phyloP scores from a whole-genome alignment of 2,329 filamentous ascomycete genomes.

The Fusarium heterosporum region DNA sequence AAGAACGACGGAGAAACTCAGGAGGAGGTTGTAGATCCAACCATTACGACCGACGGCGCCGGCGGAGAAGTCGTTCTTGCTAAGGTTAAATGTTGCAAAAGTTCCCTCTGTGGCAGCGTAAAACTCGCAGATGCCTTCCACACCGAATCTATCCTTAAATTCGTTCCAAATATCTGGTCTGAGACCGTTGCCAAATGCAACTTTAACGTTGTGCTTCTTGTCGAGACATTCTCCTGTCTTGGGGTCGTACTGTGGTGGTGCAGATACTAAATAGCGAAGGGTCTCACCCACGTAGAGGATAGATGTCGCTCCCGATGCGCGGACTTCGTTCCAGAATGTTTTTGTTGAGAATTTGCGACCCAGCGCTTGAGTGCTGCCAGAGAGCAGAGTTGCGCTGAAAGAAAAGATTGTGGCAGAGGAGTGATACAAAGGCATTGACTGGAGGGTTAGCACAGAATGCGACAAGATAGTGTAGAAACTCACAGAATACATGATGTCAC shows the following conservation, averaged over 20 bases:
- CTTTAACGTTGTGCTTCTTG: conserved; percentile 75
- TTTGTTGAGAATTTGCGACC: conserved; percentile 82
- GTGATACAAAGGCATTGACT: conserved; percentile 93
- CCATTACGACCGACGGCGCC: conserved; percentile 84
- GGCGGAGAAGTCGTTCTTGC: conserved; percentile 76
- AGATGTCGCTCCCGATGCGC: conserved; percentile 76
- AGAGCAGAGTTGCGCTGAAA: conserved; percentile 69
- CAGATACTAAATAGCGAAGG: conserved; percentile 81
- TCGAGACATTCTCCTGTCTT: conserved; percentile 76
- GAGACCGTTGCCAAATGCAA: conserved; percentile 87
- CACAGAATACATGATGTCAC: conserved; percentile 82
- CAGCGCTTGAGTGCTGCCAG: conserved; percentile 75
- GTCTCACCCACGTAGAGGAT: conserved; percentile 93
- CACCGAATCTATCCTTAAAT: conserved; percentile 84
- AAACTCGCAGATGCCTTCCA: conserved; percentile 81
- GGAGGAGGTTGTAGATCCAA: conserved; percentile 66
- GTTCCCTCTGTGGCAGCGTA: conserved; percentile 83
- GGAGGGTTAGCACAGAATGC: neutral
- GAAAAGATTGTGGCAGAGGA: conserved; percentile 80
- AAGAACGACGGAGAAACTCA: conserved; percentile 65
- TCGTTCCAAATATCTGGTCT: conserved; percentile 86
- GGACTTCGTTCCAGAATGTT: conserved; percentile 81
- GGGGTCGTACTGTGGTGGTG: conserved; percentile 71
- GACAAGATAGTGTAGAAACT: conserved; percentile 33
- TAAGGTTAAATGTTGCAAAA: conserved; percentile 77